Conservation (phyloP, 805 yeast species). For the Myxozyma neotropica region DNA sequence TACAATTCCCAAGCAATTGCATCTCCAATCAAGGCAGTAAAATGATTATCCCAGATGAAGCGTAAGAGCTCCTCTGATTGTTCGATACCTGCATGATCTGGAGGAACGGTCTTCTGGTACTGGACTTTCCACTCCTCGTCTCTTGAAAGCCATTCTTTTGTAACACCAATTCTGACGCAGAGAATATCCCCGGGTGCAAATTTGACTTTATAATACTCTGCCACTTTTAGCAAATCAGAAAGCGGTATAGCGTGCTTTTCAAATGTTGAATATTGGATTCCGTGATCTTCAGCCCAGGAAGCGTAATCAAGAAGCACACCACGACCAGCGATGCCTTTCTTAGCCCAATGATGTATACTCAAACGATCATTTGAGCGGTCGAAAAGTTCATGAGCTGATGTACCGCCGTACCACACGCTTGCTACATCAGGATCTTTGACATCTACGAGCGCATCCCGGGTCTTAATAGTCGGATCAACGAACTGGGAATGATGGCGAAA, state of each 20-base stretch:
- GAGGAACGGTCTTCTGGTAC: conserved; percentile 26
- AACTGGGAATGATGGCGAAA: conserved; percentile 41
- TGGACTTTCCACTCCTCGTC: conserved; percentile 26
- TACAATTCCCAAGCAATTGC: conserved; percentile 37
- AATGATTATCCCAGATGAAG: conserved; percentile 40
- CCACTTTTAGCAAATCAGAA: conserved; percentile 32
- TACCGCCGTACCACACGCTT: conserved; percentile 36
- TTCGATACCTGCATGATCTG: conserved; percentile 36
- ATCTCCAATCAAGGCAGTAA: conserved; percentile 39
- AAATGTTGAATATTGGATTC: conserved; percentile 34
- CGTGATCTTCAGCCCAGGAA: conserved; percentile 36
- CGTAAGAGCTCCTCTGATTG: conserved; percentile 36
- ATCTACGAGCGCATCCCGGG: conserved; percentile 1
- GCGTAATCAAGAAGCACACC: conserved; percentile 40
- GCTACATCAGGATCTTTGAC: conserved; percentile 23
- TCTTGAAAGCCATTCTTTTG: conserved; percentile 37
- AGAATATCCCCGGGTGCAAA: conserved; percentile 38
- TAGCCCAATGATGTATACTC: conserved; percentile 38
- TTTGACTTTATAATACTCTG: conserved; percentile 28
- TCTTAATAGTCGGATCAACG: conserved; percentile 18
- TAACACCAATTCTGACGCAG: conserved; percentile 38
- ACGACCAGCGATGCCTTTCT: conserved; percentile 39
- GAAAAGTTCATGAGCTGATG: conserved; percentile 34
- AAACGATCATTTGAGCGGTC: conserved; percentile 22
- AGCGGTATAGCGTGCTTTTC: conserved; percentile 33